Conservation (phyloP, 495 filamentous ascomycete genomes). For the Lasiosphaeriaceae sp. region DNA sequence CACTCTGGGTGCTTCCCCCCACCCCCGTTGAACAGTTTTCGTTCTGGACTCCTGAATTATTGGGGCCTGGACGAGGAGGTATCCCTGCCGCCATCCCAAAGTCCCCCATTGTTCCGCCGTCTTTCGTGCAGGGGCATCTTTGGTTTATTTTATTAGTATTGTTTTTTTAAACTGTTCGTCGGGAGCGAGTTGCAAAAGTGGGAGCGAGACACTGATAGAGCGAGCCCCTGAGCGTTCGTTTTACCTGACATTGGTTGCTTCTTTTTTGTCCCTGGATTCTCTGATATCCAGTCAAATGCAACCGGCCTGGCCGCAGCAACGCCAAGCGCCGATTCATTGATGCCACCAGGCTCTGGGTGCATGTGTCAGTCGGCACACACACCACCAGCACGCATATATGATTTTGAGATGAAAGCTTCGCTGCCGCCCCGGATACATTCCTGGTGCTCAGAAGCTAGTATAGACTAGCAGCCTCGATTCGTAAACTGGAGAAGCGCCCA, state of each 20-base stretch:
- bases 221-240: slow-evolving; percentile 8
- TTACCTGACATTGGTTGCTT: slow-evolving; percentile 1
- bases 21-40: background rate
- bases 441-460: background rate
- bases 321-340: slow-evolving; percentile 19
- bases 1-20: background rate
- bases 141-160: slow-evolving; percentile 2
- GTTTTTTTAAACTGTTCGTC: background rate
- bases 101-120: background rate
- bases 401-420: background rate
- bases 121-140: background rate
- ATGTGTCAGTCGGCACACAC: background rate
- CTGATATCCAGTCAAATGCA: slow-evolving; percentile 9
- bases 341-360: slow-evolving; percentile 2
- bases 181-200: background rate
- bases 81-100: slow-evolving; percentile 11
- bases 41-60: slow-evolving; percentile 17
- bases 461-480: background rate
- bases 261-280: slow-evolving; percentile 1
- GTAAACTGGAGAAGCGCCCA: background rate
- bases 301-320: slow-evolving; percentile 16
- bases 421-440: background rate
- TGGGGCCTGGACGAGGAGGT: slow-evolving; percentile 3
- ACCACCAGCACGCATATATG: no score
- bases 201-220: background rate